phyloP scores from a whole-genome alignment of 1,139 yeast genomes.

The Blastobotrys persicus region DNA sequence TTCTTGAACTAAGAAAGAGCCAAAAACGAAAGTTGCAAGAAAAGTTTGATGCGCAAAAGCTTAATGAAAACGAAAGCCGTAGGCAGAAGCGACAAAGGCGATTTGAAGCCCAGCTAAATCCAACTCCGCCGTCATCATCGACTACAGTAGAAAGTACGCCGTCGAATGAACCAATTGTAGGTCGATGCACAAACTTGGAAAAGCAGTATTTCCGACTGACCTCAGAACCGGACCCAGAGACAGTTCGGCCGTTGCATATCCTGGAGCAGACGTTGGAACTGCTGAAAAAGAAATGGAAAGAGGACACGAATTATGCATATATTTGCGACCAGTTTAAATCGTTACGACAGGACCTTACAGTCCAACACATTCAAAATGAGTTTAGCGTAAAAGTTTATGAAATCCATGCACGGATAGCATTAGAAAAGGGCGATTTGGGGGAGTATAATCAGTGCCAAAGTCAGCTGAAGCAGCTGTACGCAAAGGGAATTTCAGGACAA shows the following conservation, averaged over 20 bases:
- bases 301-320: constrained; percentile 63
- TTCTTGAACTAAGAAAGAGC: constrained; percentile 37
- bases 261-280: constrained; percentile 57
- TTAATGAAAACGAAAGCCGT: constrained; percentile 41
- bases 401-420: constrained; percentile 81
- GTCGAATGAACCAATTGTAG: constrained; percentile 48
- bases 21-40: constrained; percentile 19
- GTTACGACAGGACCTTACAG: constrained; percentile 87
- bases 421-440: constrained; percentile 80
- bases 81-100: constrained; percentile 48
- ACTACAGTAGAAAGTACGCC: constrained; percentile 49
- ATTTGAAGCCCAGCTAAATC: constrained; percentile 44
- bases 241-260: constrained; percentile 70
- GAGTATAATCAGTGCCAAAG: constrained; percentile 96
- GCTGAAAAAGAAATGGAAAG: constrained; percentile 55
- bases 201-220: constrained; percentile 81
- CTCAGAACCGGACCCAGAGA: constrained; percentile 83
- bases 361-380: constrained; percentile 78
- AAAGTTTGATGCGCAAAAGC: constrained; percentile 21
- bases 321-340: constrained; percentile 88
- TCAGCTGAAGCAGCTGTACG: constrained; percentile 61
- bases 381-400: constrained; percentile 82
- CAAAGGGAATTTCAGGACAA: constrained; percentile 40
- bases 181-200: constrained; percentile 63
- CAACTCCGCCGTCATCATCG: constrained; percentile 48